These are phyloP conservation scores for Claviceps spartinae DNA, from an alignment of 2,329 filamentous ascomycete genomes.

Conservation along the genomic window DNA sequence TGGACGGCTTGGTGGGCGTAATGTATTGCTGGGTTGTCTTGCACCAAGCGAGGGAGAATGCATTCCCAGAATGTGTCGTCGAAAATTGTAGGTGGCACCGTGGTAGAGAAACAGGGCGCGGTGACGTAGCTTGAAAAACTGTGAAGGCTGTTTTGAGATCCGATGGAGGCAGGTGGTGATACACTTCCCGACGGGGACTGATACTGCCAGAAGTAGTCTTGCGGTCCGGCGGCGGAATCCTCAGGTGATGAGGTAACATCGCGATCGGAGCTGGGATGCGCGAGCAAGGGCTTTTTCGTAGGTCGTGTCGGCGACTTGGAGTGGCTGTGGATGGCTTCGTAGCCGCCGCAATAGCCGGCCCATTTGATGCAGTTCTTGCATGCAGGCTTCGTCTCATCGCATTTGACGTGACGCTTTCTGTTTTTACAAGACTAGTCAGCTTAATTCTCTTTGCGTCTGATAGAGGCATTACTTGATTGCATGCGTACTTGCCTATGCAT, in stretches of 20 bases:
- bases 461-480: not conserved
- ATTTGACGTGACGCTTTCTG: conserved; percentile 22
- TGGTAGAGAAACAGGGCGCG: not conserved
- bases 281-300: not conserved
- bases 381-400: conserved; percentile 21
- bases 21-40: conserved; percentile 19
- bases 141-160: conserved; percentile 1
- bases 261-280: conserved; percentile 2
- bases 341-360: conserved; percentile 21
- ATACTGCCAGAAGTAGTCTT: conserved; percentile 3
- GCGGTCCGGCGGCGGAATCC: conserved; percentile 1
- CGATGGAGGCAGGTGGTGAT: conserved; percentile 3
- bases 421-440: conserved; percentile 1
- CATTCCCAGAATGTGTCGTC: conserved; percentile 21
- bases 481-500: conserved; percentile 5
- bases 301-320: not conserved
- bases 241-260: conserved; percentile 5
- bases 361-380: conserved; percentile 22
- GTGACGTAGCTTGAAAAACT: not conserved
- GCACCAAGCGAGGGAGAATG: conserved; percentile 21
- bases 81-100: conserved; percentile 12
- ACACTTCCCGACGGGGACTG: conserved; percentile 1
- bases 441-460: not conserved
- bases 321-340: conserved; percentile 8
- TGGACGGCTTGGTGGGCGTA: conserved; percentile 25